Evolutionary conservation across 768 basidiomycete genomes (phyloP).

Genomic region (Tephrocybe sp.): DNA sequence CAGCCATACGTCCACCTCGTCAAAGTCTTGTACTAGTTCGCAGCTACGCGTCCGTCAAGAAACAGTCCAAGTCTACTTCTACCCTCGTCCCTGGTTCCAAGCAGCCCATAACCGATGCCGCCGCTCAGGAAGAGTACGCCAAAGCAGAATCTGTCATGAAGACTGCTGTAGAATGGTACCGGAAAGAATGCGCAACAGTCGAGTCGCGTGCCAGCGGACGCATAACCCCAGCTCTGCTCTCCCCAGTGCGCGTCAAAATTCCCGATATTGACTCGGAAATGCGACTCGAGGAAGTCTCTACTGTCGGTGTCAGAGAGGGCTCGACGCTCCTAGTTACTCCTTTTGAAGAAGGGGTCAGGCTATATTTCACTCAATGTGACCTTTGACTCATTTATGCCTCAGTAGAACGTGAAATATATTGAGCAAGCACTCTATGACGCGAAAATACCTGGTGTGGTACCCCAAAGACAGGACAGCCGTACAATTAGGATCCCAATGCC

Average conservation of each 20-base stretch:
- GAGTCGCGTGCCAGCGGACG: slow-evolving; percentile 77
- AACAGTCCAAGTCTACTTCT: slow-evolving; percentile 50
- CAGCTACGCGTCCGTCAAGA: slow-evolving; percentile 29
- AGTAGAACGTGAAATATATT: slow-evolving; percentile 75
- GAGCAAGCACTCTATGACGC: slow-evolving; percentile 78
- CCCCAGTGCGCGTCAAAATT: slow-evolving; percentile 62
- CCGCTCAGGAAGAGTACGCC: slow-evolving; percentile 57
- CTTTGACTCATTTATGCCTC: slow-evolving; percentile 20
- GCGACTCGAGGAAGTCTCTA: slow-evolving; percentile 71
- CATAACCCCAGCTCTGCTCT: slow-evolving; percentile 70
- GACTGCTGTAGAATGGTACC: slow-evolving; percentile 67
- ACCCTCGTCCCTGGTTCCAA: slow-evolving; percentile 69
- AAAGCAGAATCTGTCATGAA: slow-evolving; percentile 68
- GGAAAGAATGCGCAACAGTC: slow-evolving; percentile 71
- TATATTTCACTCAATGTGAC: slow-evolving; percentile 2
- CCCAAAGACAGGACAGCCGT: slow-evolving; percentile 67
- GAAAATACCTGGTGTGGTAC: slow-evolving; percentile 69
- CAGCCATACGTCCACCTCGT: neutral
- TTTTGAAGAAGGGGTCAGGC: slow-evolving; percentile 75
- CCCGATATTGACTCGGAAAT: slow-evolving; percentile 38
- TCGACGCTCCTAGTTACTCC: slow-evolving; percentile 70
- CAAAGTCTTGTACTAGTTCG: slow-evolving; percentile 2
- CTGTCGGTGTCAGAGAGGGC: slow-evolving; percentile 80
- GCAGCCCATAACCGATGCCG: slow-evolving; percentile 53
- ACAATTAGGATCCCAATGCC: slow-evolving; percentile 83